These are phyloP conservation scores for Pseudopithomyces chartarum DNA, from an alignment of 2,329 filamentous ascomycete species.

Conservation along the genomic window DNA sequence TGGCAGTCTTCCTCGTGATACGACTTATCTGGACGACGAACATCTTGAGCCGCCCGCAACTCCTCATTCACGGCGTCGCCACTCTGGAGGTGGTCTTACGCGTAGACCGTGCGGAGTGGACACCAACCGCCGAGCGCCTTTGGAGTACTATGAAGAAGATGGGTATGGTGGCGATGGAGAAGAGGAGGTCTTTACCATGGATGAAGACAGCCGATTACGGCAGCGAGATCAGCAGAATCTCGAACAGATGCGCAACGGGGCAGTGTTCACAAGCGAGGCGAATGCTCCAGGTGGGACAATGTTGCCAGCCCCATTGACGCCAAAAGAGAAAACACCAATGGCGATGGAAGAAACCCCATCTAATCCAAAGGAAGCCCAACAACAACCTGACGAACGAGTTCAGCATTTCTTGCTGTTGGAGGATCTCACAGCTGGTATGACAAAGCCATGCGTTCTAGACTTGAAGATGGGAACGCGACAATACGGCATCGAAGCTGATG, in stretches of 20 bases:
- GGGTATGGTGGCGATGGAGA: conserved; percentile 81
- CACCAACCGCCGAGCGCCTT: conserved; percentile 67
- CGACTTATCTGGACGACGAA: background rate
- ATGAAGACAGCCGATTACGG: conserved; percentile 50
- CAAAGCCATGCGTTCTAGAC: conserved; percentile 93
- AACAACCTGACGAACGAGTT: conserved; percentile 65
- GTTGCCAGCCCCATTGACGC: conserved; percentile 37
- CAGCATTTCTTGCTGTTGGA: conserved; percentile 94
- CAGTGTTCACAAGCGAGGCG: background rate
- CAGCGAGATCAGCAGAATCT: conserved; percentile 13
- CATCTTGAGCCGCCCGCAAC: conserved; percentile 36
- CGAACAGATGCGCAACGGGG: conserved; percentile 7
- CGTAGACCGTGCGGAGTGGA: conserved; percentile 72
- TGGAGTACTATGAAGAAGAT: conserved; percentile 92
- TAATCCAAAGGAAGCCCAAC: conserved; percentile 53
- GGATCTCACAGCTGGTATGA: conserved; percentile 96
- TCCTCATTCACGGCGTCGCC: conserved; percentile 64
- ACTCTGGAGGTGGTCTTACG: conserved; percentile 84
- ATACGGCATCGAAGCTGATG: conserved; percentile 88
- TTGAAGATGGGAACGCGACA: conserved; percentile 98
- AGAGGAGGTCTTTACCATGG: conserved; percentile 72
- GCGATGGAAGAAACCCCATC: conserved; percentile 23
- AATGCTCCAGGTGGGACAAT: conserved; percentile 29
- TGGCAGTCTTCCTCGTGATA: conserved; percentile 12
- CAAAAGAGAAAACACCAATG: conserved; percentile 17